Percentiles rank a stretch among this genome's conserved stretches.
Conservation (phyloP, 1,284 basidiomycete species). For the Agaricales sp. region DNA sequence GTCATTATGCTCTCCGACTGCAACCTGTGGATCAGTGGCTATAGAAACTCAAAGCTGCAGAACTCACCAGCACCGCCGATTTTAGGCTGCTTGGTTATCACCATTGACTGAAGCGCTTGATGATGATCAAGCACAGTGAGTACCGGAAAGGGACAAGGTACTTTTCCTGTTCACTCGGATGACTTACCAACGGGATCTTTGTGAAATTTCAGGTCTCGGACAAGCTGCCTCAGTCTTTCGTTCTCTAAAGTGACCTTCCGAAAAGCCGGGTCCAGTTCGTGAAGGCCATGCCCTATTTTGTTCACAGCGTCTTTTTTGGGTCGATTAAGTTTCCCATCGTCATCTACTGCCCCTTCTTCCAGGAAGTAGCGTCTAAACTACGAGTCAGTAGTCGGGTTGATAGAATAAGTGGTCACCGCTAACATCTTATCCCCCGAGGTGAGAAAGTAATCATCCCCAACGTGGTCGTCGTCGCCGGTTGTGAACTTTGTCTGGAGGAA, state of each 20-base stretch:
- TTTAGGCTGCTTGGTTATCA: constrained; percentile 83
- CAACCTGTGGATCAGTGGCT: constrained; percentile 2
- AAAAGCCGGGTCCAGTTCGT: constrained; percentile 79
- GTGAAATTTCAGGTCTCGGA: constrained; percentile 70
- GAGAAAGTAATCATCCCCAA: constrained; percentile 91
- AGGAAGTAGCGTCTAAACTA: constrained; percentile 62
- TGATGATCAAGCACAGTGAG: constrained; percentile 10
- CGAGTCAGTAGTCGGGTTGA: neutral
- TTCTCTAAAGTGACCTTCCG: constrained; percentile 71
- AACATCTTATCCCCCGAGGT: constrained; percentile 84
- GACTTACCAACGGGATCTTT: constrained; percentile 67
- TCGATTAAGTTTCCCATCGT: constrained; percentile 54
- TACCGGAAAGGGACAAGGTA: neutral
- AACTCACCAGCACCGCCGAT: constrained; percentile 79
- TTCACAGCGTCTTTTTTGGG: constrained; percentile 75
- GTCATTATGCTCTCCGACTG: constrained; percentile 73
- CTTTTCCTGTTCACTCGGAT: too few relatives aligned
- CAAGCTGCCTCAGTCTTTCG: constrained; percentile 53
- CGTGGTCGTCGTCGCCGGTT: constrained; percentile 64
- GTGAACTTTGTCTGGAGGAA: constrained; percentile 79
- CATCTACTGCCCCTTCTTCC: constrained; percentile 70
- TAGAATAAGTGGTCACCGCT: constrained; percentile 8
- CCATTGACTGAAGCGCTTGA: constrained; percentile 86
- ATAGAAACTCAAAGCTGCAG: constrained; percentile 6
- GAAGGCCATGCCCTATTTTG: constrained; percentile 84